Percentiles rank a stretch among this genome's conserved stretches.
Evolutionary conservation across 2,329 filamentous ascomycete species (phyloP).

Genomic region (Cercospora beticola): DNA sequence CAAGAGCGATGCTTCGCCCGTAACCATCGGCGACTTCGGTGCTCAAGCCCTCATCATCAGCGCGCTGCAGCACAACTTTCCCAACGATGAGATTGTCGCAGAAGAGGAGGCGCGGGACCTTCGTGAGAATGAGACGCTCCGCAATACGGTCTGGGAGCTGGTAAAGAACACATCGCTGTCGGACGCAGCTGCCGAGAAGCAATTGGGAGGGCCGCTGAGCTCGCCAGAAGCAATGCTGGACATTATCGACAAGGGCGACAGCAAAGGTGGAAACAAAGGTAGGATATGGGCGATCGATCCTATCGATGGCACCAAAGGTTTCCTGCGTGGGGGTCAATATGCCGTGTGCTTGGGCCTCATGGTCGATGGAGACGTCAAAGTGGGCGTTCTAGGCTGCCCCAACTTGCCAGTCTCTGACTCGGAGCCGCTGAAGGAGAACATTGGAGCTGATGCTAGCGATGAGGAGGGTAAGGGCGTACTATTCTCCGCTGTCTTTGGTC

Average conservation of each 20-base stretch:
- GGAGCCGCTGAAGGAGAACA: constrained; percentile 66
- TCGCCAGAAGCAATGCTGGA: constrained; percentile 64
- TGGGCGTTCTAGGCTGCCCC: constrained; percentile 91
- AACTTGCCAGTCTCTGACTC: constrained; percentile 89
- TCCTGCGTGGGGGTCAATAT: constrained; percentile 93
- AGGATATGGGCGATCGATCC: constrained; percentile 96
- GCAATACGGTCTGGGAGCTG: constrained; percentile 78
- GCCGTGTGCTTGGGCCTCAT: constrained; percentile 91
- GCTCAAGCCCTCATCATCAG: constrained; percentile 95
- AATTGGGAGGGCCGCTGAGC: constrained; percentile 68
- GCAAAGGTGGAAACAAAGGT: constrained; percentile 68
- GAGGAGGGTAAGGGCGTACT: constrained; percentile 78
- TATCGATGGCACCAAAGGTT: constrained; percentile 97
- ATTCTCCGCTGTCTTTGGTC: constrained; percentile 77
- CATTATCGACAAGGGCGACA: constrained; percentile 60
- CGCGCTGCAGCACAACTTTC: constrained; percentile 86
- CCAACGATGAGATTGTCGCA: constrained; percentile 84
- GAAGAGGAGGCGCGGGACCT: constrained; percentile 89
- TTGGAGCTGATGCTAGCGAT: constrained; percentile 72
- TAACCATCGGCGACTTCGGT: constrained; percentile 97
- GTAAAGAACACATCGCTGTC: constrained; percentile 71
- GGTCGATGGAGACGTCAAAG: constrained; percentile 88
- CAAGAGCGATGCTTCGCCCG: constrained; percentile 93
- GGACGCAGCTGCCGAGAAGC: constrained; percentile 62
- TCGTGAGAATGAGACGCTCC: constrained; percentile 66